A percentile compares a stretch with the other conserved stretches of the same genome.
Conservation (phyloP, 805 yeast genomes). For the Nakazawaea laoshanensis region DNA sequence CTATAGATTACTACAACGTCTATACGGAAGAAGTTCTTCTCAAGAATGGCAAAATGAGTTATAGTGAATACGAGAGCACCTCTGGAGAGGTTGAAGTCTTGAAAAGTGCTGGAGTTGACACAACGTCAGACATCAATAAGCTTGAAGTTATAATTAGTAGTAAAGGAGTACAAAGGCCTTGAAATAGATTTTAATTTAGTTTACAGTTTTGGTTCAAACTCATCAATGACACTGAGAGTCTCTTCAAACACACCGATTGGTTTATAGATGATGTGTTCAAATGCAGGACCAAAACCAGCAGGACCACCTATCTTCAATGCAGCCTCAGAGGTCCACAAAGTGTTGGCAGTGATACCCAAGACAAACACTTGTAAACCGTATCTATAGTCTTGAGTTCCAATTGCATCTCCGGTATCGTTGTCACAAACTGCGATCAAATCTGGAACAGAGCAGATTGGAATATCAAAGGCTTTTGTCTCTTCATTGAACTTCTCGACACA, state of each 20-base stretch:
- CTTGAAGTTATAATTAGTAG: too few species aligned
- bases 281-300: slow-evolving; percentile 21
- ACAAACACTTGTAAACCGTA: slow-evolving; percentile 37
- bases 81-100: not conserved
- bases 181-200: not conserved
- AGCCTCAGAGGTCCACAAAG: slow-evolving; percentile 26
- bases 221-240: slow-evolving; percentile 28
- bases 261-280: slow-evolving; percentile 21
- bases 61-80: slow-evolving; percentile 1
- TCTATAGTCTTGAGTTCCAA: slow-evolving; percentile 39
- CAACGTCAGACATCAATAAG: too few species aligned
- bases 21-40: slow-evolving; percentile 21
- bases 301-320: slow-evolving; percentile 36
- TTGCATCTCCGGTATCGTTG: slow-evolving; percentile 34
- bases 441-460: slow-evolving; percentile 35
- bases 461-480: slow-evolving; percentile 15
- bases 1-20: slow-evolving; percentile 18
- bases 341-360: slow-evolving; percentile 28
- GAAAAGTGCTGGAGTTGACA: too few species aligned
- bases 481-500: slow-evolving; percentile 19
- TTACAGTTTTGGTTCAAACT: slow-evolving; percentile 13
- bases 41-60: slow-evolving; percentile 12
- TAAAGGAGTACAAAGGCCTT: not conserved
- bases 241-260: slow-evolving; percentile 23
- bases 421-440: slow-evolving; percentile 35